A percentile compares a stretch with the other conserved stretches of the same genome.
Conservation (phyloP, 768 basidiomycete genomes). For the button mushroom (Agaricus bisporus) region DNA sequence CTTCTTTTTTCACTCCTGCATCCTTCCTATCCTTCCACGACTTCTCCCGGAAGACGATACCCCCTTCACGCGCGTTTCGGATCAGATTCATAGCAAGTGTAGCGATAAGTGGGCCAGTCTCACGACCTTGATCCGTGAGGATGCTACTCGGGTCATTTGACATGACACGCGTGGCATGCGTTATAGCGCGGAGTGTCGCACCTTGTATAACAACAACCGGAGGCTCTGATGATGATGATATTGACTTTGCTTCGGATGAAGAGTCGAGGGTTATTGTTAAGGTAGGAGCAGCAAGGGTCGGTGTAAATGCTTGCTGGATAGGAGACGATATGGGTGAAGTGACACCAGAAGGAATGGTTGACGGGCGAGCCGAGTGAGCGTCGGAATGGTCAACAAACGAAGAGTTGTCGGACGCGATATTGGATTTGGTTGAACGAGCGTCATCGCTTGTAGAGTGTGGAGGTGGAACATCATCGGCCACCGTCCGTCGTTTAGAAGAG, state of each 20-base stretch:
- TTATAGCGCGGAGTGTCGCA: conserved; percentile 65
- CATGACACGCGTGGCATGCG: conserved; percentile 85
- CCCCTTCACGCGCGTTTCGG: conserved; percentile 59
- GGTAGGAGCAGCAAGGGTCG: conserved; percentile 36
- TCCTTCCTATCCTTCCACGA: conserved; percentile 40
- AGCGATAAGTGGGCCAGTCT: conserved; percentile 55
- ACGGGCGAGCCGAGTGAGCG: background rate
- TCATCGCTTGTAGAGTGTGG: conserved; percentile 24
- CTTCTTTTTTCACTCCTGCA: conserved; percentile 11
- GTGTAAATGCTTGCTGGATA: conserved; percentile 30
- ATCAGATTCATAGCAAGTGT: conserved; percentile 64
- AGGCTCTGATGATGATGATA: conserved; percentile 16
- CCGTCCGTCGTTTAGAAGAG: background rate
- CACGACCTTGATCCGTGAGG: conserved; percentile 62
- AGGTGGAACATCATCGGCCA: background rate
- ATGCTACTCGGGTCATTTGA: conserved; percentile 71
- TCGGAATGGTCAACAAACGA: background rate
- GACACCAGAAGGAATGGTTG: conserved; percentile 15
- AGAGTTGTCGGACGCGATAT: background rate
- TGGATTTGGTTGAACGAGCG: conserved; percentile 27
- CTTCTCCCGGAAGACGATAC: conserved; percentile 42
- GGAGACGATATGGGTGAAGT: conserved; percentile 33
- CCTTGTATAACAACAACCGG: conserved; percentile 43
- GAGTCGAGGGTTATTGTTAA: conserved; percentile 36
- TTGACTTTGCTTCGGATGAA: conserved; percentile 3